A percentile compares a stretch with the other conserved stretches of the same genome.
phyloP scores from a whole-genome alignment of 2,329 filamentous ascomycete species.

The Penicillium brasilianum region DNA sequence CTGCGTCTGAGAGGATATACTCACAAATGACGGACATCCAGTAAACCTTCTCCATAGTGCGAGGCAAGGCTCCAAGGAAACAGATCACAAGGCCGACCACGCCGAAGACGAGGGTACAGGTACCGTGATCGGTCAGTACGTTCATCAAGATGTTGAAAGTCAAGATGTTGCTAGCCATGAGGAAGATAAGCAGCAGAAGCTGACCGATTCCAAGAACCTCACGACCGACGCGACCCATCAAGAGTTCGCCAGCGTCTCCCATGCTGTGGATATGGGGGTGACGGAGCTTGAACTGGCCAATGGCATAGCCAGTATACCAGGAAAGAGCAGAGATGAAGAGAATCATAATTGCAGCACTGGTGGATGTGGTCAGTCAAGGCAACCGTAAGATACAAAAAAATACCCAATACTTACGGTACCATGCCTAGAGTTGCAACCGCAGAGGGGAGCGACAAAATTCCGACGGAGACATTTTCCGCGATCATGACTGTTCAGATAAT shows the following conservation, averaged over 20 bases:
- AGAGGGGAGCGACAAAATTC: slow-evolving; percentile 61
- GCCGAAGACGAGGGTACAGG: slow-evolving; percentile 67
- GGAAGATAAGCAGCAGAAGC: slow-evolving; percentile 67
- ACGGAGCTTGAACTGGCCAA: slow-evolving; percentile 62
- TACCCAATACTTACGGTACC: slow-evolving; percentile 49
- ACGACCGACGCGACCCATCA: slow-evolving; percentile 66
- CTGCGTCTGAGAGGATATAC: slow-evolving; percentile 11
- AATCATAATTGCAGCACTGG: slow-evolving; percentile 58
- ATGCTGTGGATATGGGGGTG: slow-evolving; percentile 68
- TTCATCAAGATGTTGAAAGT: slow-evolving; percentile 72
- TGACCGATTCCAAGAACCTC: slow-evolving; percentile 67
- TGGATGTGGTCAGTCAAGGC: not conserved
- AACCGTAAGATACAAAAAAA: not conserved
- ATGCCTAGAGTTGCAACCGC: slow-evolving; percentile 61
- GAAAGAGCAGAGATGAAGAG: slow-evolving; percentile 59
- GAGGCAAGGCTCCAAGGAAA: slow-evolving; percentile 63
- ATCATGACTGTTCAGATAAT: slow-evolving; percentile 56
- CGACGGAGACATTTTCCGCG: slow-evolving; percentile 63
- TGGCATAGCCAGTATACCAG: slow-evolving; percentile 64
- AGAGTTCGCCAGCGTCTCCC: slow-evolving; percentile 68
- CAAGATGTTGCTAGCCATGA: slow-evolving; percentile 72
- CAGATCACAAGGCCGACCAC: slow-evolving; percentile 64
- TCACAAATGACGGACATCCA: slow-evolving; percentile 64
- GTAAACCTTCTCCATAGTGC: slow-evolving; percentile 66
- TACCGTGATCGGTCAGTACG: slow-evolving; percentile 63